These are phyloP conservation scores for Agarophyton chilense DNA, from an alignment of 23 red algal genomes.

Conservation along the genomic window DNA sequence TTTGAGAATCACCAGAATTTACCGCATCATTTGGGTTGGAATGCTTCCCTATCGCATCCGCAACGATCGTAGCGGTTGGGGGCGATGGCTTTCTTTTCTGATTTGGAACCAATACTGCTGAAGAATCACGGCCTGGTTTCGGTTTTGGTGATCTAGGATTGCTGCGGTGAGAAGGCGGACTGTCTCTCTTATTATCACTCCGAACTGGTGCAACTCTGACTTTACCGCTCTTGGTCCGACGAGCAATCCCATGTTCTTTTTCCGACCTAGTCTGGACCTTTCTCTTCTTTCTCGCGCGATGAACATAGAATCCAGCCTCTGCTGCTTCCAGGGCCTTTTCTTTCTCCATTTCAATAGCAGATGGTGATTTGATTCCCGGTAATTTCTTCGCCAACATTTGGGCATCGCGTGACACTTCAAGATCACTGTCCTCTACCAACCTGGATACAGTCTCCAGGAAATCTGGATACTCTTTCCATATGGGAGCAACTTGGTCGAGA, in stretches of 20 bases:
- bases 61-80: not conserved
- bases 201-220: not conserved
- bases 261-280: not conserved
- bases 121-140: not conserved
- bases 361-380: not conserved
- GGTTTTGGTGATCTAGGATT: not conserved
- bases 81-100: not conserved
- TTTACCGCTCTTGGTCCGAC: not conserved
- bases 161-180: not conserved
- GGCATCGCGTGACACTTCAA: constrained; percentile 32
- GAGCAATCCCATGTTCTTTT: not conserved
- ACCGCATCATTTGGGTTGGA: not conserved
- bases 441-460: constrained; percentile 11
- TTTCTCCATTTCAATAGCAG: constrained; percentile 25
- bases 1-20: not conserved
- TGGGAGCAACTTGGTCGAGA: constrained; percentile 17
- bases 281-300: constrained; percentile 24
- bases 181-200: not conserved
- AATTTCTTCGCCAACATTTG: not conserved
- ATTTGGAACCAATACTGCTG: not conserved
- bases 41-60: not conserved
- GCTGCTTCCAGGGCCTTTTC: constrained; percentile 17
- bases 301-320: constrained; percentile 15
- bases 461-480: constrained; percentile 46
- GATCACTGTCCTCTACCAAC: constrained; percentile 18